phyloP scores from a whole-genome alignment of 2,329 filamentous ascomycete genomes.

The Cytospora leucostoma region DNA sequence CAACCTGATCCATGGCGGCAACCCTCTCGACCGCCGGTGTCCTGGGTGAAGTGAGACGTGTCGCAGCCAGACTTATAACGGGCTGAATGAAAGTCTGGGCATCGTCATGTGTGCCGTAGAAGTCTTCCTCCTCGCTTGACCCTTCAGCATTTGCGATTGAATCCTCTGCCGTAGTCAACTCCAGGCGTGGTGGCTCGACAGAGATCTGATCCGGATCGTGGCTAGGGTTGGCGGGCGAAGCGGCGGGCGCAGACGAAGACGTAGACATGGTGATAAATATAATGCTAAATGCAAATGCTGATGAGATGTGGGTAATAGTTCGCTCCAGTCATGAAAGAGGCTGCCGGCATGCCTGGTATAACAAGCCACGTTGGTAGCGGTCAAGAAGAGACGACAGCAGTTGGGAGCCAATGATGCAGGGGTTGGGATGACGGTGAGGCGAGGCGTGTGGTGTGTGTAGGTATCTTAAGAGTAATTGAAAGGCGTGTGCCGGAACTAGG shows the following conservation, averaged over 20 bases:
- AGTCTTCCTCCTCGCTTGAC: conserved; percentile 39
- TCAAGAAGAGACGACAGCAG: conserved; percentile 2
- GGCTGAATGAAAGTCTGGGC: conserved; percentile 62
- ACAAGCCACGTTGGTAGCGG: conserved; percentile 5
- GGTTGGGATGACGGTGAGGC: conserved; percentile 14
- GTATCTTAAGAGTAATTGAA: neutral
- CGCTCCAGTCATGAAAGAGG: neutral
- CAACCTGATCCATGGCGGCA: conserved; percentile 51
- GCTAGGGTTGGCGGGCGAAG: neutral
- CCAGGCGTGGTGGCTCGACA: conserved; percentile 5
- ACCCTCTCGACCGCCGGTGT: conserved; percentile 61
- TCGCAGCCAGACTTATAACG: conserved; percentile 58
- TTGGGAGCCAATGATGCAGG: conserved; percentile 8
- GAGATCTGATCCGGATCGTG: conserved; percentile 1
- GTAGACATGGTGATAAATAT: neutral
- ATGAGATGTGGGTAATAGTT: conserved; percentile 1
- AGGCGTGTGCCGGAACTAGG: neutral
- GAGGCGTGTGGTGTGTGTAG: neutral
- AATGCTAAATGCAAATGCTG: neutral
- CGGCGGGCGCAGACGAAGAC: neutral
- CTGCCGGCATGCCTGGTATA: conserved; percentile 21
- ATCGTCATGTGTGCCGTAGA: conserved; percentile 54
- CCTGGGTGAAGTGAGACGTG: conserved; percentile 54
- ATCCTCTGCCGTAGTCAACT: conserved; percentile 5
- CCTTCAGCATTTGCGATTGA: conserved; percentile 24